Evolutionary conservation across 768 basidiomycete genomes (phyloP), one percentile per base, ranked within the genome.

Genomic region (Leccinellum rugosiceps): DNA sequence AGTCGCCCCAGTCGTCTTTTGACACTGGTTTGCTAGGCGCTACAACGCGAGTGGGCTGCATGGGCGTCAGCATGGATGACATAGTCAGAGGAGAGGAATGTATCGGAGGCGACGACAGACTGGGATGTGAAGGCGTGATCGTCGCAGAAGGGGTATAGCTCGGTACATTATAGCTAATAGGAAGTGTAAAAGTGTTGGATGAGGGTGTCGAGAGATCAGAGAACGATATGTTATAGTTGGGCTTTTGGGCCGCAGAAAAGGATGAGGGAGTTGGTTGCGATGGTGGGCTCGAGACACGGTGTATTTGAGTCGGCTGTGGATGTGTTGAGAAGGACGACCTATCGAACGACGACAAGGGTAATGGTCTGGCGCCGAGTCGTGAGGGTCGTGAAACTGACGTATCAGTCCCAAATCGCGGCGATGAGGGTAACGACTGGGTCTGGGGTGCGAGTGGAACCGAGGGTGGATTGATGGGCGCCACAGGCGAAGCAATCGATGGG

Each of bases 1-100:
- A 93, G 68, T 90, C 91, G 23, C 83, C 83, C 87, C 88, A 91
- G 58, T 85, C 85, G 61, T 85, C 80, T 63, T 86, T 87, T 31
- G 83, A 79, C 14, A 79, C 63, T 48, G 77, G 79, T 60, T 83
- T 84, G 15, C 77, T 69, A 6, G 76, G 30, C 19, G 67, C 60
- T 65, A 60, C 70, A 41, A 69, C 53, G 58, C 82, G 80, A 11
- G 79, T 73, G 11, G 81, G 76, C 58, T 83, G 83, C 28, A 80
- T 67, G 3, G 90, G 91, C 4, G 81, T 76, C 23, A 92, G 72
- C 52, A 90, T 69, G 46, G 78, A 75, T 26, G 79, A 75, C 75
- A 82, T 82, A 5, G 72, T 57, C n/a, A 65, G 65, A 14, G 68
- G 66, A 15, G 74, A 67, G 4, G 74, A 55, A 46, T 68, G 67